phyloP scores from a whole-genome alignment of 805 yeast genomes.

The Isabelozyma heimii region DNA sequence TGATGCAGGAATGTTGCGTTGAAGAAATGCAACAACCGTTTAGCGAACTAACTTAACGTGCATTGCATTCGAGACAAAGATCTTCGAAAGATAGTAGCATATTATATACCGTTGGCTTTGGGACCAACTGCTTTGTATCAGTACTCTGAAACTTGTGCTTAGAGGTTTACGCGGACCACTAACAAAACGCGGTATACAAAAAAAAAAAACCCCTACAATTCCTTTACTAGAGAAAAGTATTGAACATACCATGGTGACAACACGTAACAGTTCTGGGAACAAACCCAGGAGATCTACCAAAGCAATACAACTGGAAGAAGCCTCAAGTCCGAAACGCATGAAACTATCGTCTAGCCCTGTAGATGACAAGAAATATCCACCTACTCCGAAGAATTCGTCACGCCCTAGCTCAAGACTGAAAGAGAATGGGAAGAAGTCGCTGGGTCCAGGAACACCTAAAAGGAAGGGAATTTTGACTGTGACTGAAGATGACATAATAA shows the following conservation, averaged over 20 bases:
- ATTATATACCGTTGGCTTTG: too few relatives aligned
- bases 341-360: neutral
- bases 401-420: neutral
- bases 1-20: too few relatives aligned
- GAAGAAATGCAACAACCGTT: too few relatives aligned
- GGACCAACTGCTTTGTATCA: too few relatives aligned
- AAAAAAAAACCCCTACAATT: too few relatives aligned
- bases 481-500: slow-evolving; percentile 30
- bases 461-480: slow-evolving; percentile 5
- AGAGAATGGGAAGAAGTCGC: neutral
- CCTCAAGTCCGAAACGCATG: neutral
- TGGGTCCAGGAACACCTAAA: neutral
- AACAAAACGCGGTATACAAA: neutral
- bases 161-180: neutral
- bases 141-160: too few relatives aligned
- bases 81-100: too few relatives aligned
- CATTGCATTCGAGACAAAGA: too few relatives aligned
- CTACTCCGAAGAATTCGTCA: neutral
- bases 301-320: neutral
- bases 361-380: neutral
- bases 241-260: neutral
- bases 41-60: too few relatives aligned
- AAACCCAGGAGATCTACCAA: neutral
- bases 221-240: neutral
- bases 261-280: neutral